These are phyloP conservation scores for Odontarrhena argentea DNA, from an alignment of 345 rosid species.

Conservation along the genomic window DNA sequence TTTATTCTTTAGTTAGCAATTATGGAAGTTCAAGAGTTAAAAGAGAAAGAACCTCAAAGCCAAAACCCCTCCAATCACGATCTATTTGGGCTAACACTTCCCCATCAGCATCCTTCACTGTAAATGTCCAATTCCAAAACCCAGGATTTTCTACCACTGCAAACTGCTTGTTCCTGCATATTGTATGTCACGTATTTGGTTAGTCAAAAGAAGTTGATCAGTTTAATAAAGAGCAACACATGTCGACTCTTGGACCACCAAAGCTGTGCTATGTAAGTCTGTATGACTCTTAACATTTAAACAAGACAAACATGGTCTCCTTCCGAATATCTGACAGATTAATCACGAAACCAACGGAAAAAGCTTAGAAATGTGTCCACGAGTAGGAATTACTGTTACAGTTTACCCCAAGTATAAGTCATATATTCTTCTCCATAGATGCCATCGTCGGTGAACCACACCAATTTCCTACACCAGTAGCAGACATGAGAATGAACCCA, in stretches of 20 bases:
- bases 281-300: neutral
- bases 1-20: neutral
- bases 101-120: conserved; percentile 79
- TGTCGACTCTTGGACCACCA: conserved; percentile 14
- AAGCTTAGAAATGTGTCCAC: neutral
- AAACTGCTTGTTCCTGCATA: conserved; percentile 76
- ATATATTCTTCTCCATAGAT: conserved; percentile 93
- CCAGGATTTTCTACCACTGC: conserved; percentile 96
- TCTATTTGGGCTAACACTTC: conserved; percentile 80
- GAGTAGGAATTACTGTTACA: neutral
- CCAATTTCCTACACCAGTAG: conserved; percentile 67
- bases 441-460: conserved; percentile 96
- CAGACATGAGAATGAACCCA: conserved; percentile 25
- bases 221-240: neutral
- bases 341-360: conserved; percentile 8
- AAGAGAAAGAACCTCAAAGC: conserved; percentile 70
- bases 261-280: neutral
- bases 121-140: conserved; percentile 98
- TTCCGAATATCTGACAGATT: neutral
- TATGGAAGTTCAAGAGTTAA: neutral
- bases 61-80: conserved; percentile 98
- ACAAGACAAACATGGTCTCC: neutral
- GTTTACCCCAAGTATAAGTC: conserved; percentile 89
- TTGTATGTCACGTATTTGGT: conserved; percentile 9
- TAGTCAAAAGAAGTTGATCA: conserved; percentile 2